Evolutionary conservation across 352 stramenopile species (phyloP).

Genomic region (Phytophthora aleatoria): DNA sequence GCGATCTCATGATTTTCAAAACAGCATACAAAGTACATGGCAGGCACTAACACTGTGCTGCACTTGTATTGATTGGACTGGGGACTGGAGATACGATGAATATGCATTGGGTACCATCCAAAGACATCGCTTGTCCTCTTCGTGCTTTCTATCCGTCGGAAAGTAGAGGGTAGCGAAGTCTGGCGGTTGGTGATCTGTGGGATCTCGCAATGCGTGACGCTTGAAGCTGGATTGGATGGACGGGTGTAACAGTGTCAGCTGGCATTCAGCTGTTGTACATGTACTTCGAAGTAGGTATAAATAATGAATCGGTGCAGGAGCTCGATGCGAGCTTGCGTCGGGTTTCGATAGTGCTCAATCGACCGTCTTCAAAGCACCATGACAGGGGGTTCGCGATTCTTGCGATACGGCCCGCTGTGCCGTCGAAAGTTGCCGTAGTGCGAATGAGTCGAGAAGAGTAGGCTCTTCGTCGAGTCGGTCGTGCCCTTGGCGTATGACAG

Average conservation of each 20-base stretch:
- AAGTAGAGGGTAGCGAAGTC: slow-evolving; percentile 10
- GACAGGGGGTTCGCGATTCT: slow-evolving; percentile 54
- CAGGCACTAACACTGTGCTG: slow-evolving; percentile 10
- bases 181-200: slow-evolving; percentile 17
- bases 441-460: slow-evolving; percentile 44
- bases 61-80: slow-evolving; percentile 11
- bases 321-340: too few relatives aligned
- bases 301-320: slow-evolving; percentile 18
- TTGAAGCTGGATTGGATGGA: slow-evolving; percentile 6
- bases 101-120: slow-evolving; percentile 19
- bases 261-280: slow-evolving; percentile 14
- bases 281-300: slow-evolving; percentile 11
- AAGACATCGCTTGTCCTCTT: slow-evolving; percentile 2
- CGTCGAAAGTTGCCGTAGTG: slow-evolving; percentile 60
- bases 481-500: slow-evolving; percentile 46
- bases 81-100: background rate
- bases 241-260: slow-evolving; percentile 7
- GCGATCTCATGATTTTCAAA: too few relatives aligned
- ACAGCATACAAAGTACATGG: too few relatives aligned
- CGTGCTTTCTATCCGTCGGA: slow-evolving; percentile 23
- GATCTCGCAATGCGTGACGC: background rate
- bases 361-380: slow-evolving; percentile 21
- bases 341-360: background rate
- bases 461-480: slow-evolving; percentile 39
- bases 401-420: slow-evolving; percentile 54